Base-by-base conservation (phyloP, 2,329 filamentous ascomycete species). In the Penicillium psychrosexuale region DNA sequence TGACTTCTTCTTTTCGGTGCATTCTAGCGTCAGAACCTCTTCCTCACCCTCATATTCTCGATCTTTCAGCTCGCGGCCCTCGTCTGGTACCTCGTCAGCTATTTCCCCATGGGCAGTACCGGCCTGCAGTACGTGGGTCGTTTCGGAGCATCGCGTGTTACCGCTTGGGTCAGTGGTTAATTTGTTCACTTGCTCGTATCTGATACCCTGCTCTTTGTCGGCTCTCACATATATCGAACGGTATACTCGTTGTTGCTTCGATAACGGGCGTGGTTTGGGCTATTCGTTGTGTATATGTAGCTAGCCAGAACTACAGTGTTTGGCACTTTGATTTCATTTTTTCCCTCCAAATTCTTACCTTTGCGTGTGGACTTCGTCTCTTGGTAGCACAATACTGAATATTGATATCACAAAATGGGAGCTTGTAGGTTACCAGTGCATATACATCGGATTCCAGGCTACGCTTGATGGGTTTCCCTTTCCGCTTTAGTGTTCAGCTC, bases 101-200 rank as follows among this genome's bases (percentile, higher is more conserved):
- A 99, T 75, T 97, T 97, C 68, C 94, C 94, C 27, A 96, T 97
- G 92, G 94, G 94, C 38, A 90, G 89, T 54, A 89, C 87, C 52
- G 91, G 94, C 39, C 77, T 99, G 62, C 87, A 93, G 56, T 84
- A 96, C 63, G 91, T 91, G 55, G 90, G 91, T 40, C 86, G 85
- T 3, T 94, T 96, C 69, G 94, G 93, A 22, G 90, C 88, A 19
- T 87, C 87, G 69, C 84, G 92, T 69, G 89, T 95, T 36, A 84
- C 90, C 5, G 84, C 91, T 50, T 97, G 93, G 94, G 87, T 97
- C 84, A 87, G 84, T 45, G 87, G 89, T 56, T 96, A 60, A 64
- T 28, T 47, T 30, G 9, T 37, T 47, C 11, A 17, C 12, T 33
- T 31, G 5, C 38, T 27, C n/a, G 15, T 17, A 7, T 12, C 8